Evolutionary conservation across 345 rosid genomes (phyloP).

Genomic region (Ricinus communis): DNA sequence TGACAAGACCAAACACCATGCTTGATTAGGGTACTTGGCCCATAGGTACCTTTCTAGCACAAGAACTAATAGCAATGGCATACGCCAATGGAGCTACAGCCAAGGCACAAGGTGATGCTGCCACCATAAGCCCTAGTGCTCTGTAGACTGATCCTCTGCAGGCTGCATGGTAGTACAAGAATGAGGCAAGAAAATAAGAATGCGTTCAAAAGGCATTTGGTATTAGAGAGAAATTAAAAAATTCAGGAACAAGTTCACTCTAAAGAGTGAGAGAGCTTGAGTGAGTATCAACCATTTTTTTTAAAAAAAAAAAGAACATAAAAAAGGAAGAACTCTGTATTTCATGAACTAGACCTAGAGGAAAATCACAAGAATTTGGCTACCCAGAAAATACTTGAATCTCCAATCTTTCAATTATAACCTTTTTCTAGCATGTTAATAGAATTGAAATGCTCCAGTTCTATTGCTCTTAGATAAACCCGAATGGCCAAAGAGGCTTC

Average conservation of each 20-base stretch:
- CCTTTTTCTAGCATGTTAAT: not conserved
- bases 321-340: not conserved
- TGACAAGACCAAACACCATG: not conserved
- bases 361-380: not conserved
- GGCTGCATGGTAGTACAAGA: conserved; percentile 41
- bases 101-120: conserved; percentile 96
- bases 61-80: conserved; percentile 92
- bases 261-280: not conserved
- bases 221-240: not conserved
- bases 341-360: not conserved
- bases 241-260: not conserved
- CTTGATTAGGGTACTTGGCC: conserved; percentile 7
- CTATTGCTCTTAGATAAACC: not conserved
- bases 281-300: not conserved
- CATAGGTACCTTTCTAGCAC: conserved; percentile 78
- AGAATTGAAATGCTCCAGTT: not conserved
- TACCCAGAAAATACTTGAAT: not conserved
- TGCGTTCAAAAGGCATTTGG: conserved; percentile 2
- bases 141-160: conserved; percentile 96
- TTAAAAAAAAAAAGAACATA: not conserved
- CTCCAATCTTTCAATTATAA: not conserved
- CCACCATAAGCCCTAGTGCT: conserved; percentile 95
- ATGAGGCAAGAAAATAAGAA: conserved; percentile 16
- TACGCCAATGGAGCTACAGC: conserved; percentile 99
- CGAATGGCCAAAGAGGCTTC: not conserved